Percentiles rank a stretch among this genome's conserved stretches.
Conservation (phyloP, 192 early-diverging fungal genomes). For the Gigaspora rosea region DNA sequence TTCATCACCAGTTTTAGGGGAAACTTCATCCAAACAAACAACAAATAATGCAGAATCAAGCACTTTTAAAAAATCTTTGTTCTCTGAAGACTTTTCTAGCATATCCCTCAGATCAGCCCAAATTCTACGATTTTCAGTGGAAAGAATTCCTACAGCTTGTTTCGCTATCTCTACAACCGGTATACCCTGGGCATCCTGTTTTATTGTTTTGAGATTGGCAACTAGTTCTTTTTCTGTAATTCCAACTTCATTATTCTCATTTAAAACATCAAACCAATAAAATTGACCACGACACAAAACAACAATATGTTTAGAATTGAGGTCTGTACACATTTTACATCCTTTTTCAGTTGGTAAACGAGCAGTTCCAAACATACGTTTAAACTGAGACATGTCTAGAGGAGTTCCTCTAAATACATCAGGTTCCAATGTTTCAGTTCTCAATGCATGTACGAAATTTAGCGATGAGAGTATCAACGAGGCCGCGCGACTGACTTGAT, state of each 20-base stretch:
- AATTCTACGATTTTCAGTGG: slow-evolving; percentile 73
- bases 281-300: slow-evolving; percentile 76
- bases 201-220: slow-evolving; percentile 62
- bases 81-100: slow-evolving; percentile 52
- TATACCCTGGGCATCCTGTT: slow-evolving; percentile 51
- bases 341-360: slow-evolving; percentile 65
- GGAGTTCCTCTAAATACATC: slow-evolving; percentile 66
- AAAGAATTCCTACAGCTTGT: slow-evolving; percentile 68
- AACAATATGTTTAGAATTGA: slow-evolving; percentile 58
- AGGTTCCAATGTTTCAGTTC: slow-evolving; percentile 56
- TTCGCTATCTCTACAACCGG: slow-evolving; percentile 57
- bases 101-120: slow-evolving; percentile 68
- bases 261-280: slow-evolving; percentile 74
- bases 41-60: slow-evolving; percentile 77
- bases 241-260: slow-evolving; percentile 51
- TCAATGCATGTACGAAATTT: slow-evolving; percentile 67
- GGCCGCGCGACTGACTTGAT: slow-evolving; percentile 78
- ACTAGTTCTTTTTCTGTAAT: slow-evolving; percentile 68
- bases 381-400: slow-evolving; percentile 83
- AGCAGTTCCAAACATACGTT: slow-evolving; percentile 75
- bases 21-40: slow-evolving; percentile 75
- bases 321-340: slow-evolving; percentile 40
- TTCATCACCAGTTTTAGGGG: slow-evolving; percentile 41
- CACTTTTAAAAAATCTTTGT: slow-evolving; percentile 50
- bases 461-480: slow-evolving; percentile 66